Evolutionary conservation across 2,329 filamentous ascomycete species (phyloP), one percentile per base, ranked within the genome.

Genomic region (Diaporthe sp.): DNA sequence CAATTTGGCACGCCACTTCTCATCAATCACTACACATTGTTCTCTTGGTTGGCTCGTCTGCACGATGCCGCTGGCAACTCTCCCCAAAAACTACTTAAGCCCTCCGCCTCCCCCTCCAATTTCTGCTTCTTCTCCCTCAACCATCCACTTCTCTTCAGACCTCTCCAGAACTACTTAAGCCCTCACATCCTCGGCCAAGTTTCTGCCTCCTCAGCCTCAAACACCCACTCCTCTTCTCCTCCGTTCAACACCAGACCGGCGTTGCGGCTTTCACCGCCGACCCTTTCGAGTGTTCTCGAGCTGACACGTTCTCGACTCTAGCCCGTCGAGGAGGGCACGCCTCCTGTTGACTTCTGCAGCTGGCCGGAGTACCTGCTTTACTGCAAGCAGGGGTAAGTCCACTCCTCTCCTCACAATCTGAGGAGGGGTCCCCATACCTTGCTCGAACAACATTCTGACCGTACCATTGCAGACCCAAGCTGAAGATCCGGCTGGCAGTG

Each of bases 341-440:
- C 47, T 32, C 47, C 39, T 32, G 27, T 27, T 6, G 30, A 71
- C 47, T 73, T 73, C 27, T 22, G 27, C 25, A 22, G 22, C 39
- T 73, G 66, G 56, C 35, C 66, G 4, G 56, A 58, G 27, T 73
- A 73, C 56, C 25, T 71, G 27, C 30, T 37, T 22, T 73, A 42
- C 56, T 71, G 72, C 56, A 35, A 50, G n/a, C 42, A 73, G 42
- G 66, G 72, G 72, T 73, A 70, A 59, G 72, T 70, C 10, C 19
- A 39, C 35, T 17, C 22, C 32, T 6, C 51, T 58, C 37, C 44
- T 61, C 39, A 27, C 13, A 10, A 27, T 22, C 22, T 25, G 59
- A 65, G 59, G n/a, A 32, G 3, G n/a, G 3, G 4, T n/a, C 35
- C 35, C 39, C 47, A 30, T 66, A 25, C 9, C 27, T 4, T 53